A percentile compares a stretch with the other conserved stretches of the same genome.
Evolutionary conservation across 495 filamentous ascomycete genomes (phyloP).

Genomic region (Parathielavia hyrcaniae): DNA sequence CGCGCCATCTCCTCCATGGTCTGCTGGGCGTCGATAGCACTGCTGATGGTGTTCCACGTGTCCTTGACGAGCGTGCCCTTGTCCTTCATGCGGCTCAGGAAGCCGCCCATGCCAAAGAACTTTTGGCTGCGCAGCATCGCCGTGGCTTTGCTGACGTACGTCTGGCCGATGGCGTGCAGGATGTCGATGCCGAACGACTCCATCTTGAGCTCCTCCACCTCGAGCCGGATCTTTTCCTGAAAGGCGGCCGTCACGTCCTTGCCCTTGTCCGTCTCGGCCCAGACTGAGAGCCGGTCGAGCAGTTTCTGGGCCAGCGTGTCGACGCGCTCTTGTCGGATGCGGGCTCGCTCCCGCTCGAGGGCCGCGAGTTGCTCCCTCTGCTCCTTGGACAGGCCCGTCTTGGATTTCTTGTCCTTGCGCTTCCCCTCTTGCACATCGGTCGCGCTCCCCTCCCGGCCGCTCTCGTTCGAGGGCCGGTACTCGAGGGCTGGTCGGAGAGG

Average conservation of each 20-base stretch:
- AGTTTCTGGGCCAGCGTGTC: conserved; percentile 77
- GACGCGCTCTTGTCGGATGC: conserved; percentile 84
- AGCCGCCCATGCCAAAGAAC: conserved; percentile 91
- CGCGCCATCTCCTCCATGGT: conserved; percentile 99
- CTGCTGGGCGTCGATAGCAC: conserved; percentile 95
- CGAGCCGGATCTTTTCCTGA: conserved; percentile 85
- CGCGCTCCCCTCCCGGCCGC: conserved; percentile 60
- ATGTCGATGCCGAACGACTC: conserved; percentile 98
- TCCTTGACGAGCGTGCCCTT: conserved; percentile 96
- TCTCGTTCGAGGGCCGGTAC: conserved; percentile 84
- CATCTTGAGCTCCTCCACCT: conserved; percentile 98
- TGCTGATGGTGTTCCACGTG: conserved; percentile 95
- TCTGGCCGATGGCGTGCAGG: conserved; percentile 85
- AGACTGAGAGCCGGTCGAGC: conserved; percentile 82
- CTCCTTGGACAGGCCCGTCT: conserved; percentile 75
- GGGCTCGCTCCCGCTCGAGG: conserved; percentile 78
- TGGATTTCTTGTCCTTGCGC: conserved; percentile 69
- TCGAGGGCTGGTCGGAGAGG: conserved; percentile 78
- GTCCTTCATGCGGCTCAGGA: conserved; percentile 89
- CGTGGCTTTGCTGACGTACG: conserved; percentile 80
- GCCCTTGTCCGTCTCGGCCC: conserved; percentile 95
- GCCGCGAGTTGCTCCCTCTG: conserved; percentile 84
- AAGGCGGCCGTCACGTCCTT: conserved; percentile 80
- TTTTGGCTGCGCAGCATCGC: conserved; percentile 91
- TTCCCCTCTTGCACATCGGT: conserved; percentile 62